Conservation (phyloP, 176 grass and related monocot genomes). For the Ensete ventricosum region DNA sequence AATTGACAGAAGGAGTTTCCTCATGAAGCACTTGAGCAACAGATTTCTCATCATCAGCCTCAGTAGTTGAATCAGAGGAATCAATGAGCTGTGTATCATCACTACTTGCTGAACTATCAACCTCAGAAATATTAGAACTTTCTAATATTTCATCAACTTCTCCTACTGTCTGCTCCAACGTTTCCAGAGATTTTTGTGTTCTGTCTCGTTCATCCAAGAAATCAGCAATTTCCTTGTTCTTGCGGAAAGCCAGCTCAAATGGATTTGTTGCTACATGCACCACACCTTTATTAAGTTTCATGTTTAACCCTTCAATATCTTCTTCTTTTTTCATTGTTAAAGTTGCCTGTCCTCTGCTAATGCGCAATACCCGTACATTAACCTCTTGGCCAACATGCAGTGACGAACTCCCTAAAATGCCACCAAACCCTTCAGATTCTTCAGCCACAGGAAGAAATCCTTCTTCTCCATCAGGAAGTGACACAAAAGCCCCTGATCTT, state of each 20-base stretch:
- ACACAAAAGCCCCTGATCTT: conserved; percentile 58
- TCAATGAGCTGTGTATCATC: conserved; percentile 5
- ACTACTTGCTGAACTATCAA: conserved; percentile 7
- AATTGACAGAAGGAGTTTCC: conserved; percentile 12
- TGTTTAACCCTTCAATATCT: conserved; percentile 48
- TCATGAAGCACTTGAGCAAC: conserved; percentile 6
- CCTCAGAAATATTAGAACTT: conserved; percentile 4
- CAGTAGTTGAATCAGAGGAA: conserved; percentile 6
- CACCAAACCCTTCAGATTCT: conserved; percentile 52
- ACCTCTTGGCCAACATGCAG: conserved; percentile 58
- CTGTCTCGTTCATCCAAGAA: conserved; percentile 57
- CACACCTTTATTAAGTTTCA: conserved; percentile 41
- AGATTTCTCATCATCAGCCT: conserved; percentile 23
- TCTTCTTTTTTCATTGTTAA: conserved; percentile 83
- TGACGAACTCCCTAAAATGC: conserved; percentile 47
- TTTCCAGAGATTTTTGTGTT: conserved; percentile 5
- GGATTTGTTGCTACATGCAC: conserved; percentile 45
- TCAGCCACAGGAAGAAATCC: conserved; percentile 85
- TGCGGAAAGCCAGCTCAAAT: conserved; percentile 53
- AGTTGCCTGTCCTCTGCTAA: conserved; percentile 53
- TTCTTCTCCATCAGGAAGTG: conserved; percentile 58
- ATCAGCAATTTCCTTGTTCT: conserved; percentile 57
- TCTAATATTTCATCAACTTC: conserved; percentile 11
- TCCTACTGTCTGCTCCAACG: conserved; percentile 22
- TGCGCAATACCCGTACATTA: conserved; percentile 54